phyloP scores from a whole-genome alignment of 192 early-diverging fungal species.

The Haplosporangium gracile region DNA sequence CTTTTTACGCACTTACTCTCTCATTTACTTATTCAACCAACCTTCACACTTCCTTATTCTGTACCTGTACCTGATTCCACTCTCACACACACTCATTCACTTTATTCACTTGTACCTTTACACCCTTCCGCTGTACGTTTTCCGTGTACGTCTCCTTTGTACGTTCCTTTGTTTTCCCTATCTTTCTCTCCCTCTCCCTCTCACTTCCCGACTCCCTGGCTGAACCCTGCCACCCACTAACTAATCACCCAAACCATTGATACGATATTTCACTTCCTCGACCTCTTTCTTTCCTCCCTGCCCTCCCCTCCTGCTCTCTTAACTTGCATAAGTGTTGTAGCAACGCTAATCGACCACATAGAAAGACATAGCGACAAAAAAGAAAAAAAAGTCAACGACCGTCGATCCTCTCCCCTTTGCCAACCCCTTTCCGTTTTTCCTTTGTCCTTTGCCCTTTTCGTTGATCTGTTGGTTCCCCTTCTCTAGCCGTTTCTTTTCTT shows the following conservation, averaged over 20 bases:
- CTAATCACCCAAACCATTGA: background rate
- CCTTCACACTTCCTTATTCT: background rate
- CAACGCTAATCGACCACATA: background rate
- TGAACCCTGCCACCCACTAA: background rate
- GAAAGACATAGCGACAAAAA: background rate
- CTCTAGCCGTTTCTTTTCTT: background rate
- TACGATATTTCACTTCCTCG: background rate
- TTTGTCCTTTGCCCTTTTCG: background rate
- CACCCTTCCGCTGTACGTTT: background rate
- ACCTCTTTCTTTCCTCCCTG: background rate
- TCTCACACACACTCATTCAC: background rate
- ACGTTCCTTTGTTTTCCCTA: background rate
- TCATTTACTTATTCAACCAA: background rate
- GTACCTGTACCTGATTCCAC: background rate
- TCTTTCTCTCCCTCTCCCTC: no score
- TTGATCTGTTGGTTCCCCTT: background rate
- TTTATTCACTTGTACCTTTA: background rate
- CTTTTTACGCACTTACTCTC: background rate
- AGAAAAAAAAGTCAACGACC: background rate
- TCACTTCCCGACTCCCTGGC: background rate
- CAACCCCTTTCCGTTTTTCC: background rate
- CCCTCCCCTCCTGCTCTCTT: background rate
- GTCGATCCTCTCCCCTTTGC: background rate
- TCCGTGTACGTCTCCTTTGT: conserved; percentile 8
- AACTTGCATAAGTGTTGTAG: background rate